Evolutionary conservation across 129 eudicot species (phyloP), one percentile per base, ranked within the genome.

Genomic region (Kitagawia praeruptora): DNA sequence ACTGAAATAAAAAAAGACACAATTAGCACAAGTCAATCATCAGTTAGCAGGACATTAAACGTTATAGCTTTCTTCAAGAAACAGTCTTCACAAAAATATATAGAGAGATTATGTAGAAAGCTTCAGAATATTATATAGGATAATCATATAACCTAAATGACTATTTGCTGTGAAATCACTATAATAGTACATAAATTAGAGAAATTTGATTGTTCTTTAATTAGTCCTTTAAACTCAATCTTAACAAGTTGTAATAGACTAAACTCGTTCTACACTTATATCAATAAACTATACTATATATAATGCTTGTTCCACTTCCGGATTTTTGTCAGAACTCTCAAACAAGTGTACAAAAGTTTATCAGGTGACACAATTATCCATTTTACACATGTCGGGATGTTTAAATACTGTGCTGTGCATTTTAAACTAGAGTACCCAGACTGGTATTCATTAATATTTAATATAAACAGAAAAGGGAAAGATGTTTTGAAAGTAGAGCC

Each of bases 1-100:
- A 54, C 93, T 89, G 93, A 16, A 76, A 81, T 70, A 0, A 4
- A 79, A 1, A 39, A 75, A 40, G 9, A 37, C 8, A 21, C 8
- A 37, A 23, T 70, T 49, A 69, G 38, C 54, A 38, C 3, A 39
- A 77, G 38, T 34, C 31, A 3, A 5, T 18, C 34, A 21, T 18
- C 45, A 70, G 0, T 39, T 2, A 37, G 44, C 45, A 70, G 75
- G 25, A 39, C 45, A 37, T 40, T 18, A 28, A 21, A 27, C 0
- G 10, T 16, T 7, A 16, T 10, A 37, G 16, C 9, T 16, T 13
- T 70, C 44, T 56, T 56, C 66, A 56, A 21, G 8, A 56, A 56
- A 23, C 28, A 23, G 66, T 56, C 28, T 56, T 21, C 13, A 56
- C 28, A 56, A 2, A 56, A 23, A 56, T 7, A 23, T 56, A 51